Evolutionary conservation across 768 basidiomycete species (phyloP).

Genomic region (Boletus pseudopeckii): DNA sequence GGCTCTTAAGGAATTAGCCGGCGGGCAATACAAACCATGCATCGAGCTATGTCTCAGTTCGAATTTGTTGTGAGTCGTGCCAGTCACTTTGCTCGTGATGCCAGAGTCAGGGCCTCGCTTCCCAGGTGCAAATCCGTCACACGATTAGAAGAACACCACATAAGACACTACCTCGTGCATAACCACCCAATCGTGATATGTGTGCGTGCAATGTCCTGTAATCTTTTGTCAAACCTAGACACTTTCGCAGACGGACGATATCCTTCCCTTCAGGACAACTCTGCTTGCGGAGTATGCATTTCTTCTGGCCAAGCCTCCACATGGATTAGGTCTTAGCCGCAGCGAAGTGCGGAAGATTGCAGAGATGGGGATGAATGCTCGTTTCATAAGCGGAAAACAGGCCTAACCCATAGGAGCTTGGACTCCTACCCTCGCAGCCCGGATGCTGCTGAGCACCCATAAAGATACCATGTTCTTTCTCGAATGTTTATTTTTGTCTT

Average conservation of each 20-base stretch:
- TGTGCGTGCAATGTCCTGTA: conserved; percentile 37
- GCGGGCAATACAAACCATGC: conserved; percentile 44
- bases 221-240: background rate
- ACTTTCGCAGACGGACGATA: conserved; percentile 71
- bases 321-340: conserved; percentile 66
- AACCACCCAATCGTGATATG: conserved; percentile 75
- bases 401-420: background rate
- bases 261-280: conserved; percentile 71
- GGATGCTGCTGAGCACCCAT: background rate
- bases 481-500: background rate
- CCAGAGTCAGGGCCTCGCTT: background rate
- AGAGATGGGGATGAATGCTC: conserved; percentile 53
- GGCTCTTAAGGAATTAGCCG: conserved; percentile 10
- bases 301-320: conserved; percentile 65
- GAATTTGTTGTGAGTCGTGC: conserved; percentile 58
- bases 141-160: conserved; percentile 67
- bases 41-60: conserved; percentile 83
- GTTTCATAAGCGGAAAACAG: conserved; percentile 12
- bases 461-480: background rate
- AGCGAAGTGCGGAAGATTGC: conserved; percentile 55
- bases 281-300: conserved; percentile 77
- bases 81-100: background rate
- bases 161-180: conserved; percentile 58
- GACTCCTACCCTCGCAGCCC: background rate
- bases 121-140: conserved; percentile 66